A percentile compares a stretch with the other conserved stretches of the same genome.
Conservation (phyloP, 768 basidiomycete genomes). For the Hirschioporus abietinus region DNA sequence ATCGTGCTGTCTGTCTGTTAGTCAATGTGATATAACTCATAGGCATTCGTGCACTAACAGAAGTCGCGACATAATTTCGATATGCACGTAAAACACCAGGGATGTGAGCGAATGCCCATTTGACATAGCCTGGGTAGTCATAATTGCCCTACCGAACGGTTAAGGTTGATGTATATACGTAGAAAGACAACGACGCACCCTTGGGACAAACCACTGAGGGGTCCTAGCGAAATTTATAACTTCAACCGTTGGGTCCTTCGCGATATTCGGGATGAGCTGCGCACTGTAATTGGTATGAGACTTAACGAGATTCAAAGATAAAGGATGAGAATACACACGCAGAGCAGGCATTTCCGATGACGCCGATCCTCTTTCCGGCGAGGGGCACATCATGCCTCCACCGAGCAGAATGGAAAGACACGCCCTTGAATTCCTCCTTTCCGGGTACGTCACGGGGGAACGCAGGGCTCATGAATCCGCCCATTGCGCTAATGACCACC, state of each 20-base stretch:
- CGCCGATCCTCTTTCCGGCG: conserved; percentile 47
- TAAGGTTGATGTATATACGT: not conserved
- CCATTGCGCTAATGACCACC: conserved; percentile 44
- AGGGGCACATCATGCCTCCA: conserved; percentile 53
- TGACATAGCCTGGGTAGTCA: conserved; percentile 36
- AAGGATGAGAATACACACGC: conserved; percentile 28
- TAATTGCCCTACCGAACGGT: conserved; percentile 28
- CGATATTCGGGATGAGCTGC: conserved; percentile 53
- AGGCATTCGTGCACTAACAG: conserved; percentile 19
- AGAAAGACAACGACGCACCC: conserved; percentile 30
- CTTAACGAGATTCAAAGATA: conserved; percentile 9
- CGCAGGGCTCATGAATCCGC: conserved; percentile 42
- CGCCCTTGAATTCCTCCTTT: conserved; percentile 41
- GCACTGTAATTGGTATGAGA: conserved; percentile 33
- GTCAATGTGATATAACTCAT: not conserved
- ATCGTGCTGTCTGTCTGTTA: not conserved
- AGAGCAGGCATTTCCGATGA: conserved; percentile 61
- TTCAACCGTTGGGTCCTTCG: conserved; percentile 41
- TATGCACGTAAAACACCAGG: conserved; percentile 46
- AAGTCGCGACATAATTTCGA: conserved; percentile 41
- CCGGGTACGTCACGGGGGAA: conserved; percentile 41
- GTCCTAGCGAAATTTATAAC: conserved; percentile 54
- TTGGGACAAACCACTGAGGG: conserved; percentile 51
- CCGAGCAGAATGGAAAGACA: conserved; percentile 47
- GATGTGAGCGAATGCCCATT: conserved; percentile 51